Conservation (phyloP, 1,284 basidiomycete genomes). For the Cutaneotrichosporon spelunceum region DNA sequence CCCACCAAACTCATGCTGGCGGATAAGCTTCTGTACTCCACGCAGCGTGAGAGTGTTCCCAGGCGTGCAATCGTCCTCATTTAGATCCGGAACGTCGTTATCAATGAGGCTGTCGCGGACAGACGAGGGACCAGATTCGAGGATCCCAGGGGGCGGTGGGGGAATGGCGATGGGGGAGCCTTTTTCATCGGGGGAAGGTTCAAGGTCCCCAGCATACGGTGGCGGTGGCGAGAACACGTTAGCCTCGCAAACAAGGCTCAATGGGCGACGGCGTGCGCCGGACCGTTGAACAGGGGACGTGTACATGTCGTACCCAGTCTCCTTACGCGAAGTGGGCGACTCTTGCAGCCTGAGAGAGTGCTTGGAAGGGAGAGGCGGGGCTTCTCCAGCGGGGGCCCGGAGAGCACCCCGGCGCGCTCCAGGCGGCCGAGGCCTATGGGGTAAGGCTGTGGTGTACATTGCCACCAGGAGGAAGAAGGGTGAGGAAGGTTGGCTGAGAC, state of each 20-base stretch:
- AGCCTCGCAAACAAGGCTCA: conserved; percentile 16
- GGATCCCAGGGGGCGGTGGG: conserved; percentile 19
- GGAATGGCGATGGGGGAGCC: neutral
- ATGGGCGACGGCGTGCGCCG: conserved; percentile 6
- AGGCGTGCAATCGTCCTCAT: conserved; percentile 9
- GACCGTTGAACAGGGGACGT: conserved; percentile 1
- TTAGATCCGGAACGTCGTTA: conserved; percentile 2
- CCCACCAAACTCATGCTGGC: conserved; percentile 20
- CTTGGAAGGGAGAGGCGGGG: conserved; percentile 3
- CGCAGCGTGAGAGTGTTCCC: conserved; percentile 22
- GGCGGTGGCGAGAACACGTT: conserved; percentile 15
- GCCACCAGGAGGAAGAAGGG: neutral
- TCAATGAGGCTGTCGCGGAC: conserved; percentile 21
- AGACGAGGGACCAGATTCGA: conserved; percentile 24
- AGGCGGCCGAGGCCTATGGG: conserved; percentile 6
- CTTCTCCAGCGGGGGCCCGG: neutral
- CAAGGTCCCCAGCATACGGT: conserved; percentile 9
- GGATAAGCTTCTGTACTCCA: conserved; percentile 17
- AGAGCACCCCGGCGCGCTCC: neutral
- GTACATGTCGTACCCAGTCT: conserved; percentile 2
- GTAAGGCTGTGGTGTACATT: conserved; percentile 3
- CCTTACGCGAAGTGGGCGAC: conserved; percentile 1
- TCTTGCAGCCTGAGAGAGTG: conserved; percentile 4
- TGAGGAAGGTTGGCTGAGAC: neutral
- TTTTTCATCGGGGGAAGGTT: conserved; percentile 4